phyloP scores from a whole-genome alignment of 2,329 filamentous ascomycete species.

The Alternaria rosae region DNA sequence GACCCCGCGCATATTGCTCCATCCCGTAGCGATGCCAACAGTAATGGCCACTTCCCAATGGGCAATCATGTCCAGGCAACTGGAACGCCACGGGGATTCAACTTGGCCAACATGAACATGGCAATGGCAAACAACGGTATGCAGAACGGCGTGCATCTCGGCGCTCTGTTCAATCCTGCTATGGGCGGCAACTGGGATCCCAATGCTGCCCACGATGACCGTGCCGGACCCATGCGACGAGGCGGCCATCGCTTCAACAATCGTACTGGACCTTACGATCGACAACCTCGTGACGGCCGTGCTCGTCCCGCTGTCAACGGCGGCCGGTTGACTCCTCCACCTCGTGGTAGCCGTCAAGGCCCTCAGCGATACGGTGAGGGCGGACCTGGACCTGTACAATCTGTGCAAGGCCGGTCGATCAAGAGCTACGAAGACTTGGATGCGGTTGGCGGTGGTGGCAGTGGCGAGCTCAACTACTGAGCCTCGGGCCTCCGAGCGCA shows the following conservation, averaged over 20 bases:
- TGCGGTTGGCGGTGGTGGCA: constrained; percentile 68
- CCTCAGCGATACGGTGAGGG: constrained; percentile 78
- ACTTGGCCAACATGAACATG: constrained; percentile 74
- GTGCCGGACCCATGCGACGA: constrained; percentile 55
- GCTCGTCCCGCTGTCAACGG: constrained; percentile 57
- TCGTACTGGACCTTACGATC: constrained; percentile 52
- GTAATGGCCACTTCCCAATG: constrained; percentile 92
- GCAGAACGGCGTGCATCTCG: constrained; percentile 45
- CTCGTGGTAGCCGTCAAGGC: constrained; percentile 55
- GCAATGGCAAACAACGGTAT: constrained; percentile 64
- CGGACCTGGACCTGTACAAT: constrained; percentile 83
- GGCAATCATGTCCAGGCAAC: constrained; percentile 73
- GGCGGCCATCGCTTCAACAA: constrained; percentile 50
- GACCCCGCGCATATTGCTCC: constrained; percentile 95
- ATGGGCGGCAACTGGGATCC: constrained; percentile 66
- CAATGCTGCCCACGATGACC: constrained; percentile 44
- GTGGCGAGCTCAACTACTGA: constrained; percentile 89
- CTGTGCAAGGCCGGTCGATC: constrained; percentile 87
- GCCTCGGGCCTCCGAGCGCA: background rate
- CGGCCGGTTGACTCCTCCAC: constrained; percentile 58
- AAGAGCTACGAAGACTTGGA: constrained; percentile 99
- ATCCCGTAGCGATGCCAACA: constrained; percentile 90
- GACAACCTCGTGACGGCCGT: constrained; percentile 49
- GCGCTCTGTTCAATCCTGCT: constrained; percentile 59
- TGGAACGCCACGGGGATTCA: constrained; percentile 92